Conservation (phyloP, 1,284 basidiomycete genomes). For the Flammula alnicola region DNA sequence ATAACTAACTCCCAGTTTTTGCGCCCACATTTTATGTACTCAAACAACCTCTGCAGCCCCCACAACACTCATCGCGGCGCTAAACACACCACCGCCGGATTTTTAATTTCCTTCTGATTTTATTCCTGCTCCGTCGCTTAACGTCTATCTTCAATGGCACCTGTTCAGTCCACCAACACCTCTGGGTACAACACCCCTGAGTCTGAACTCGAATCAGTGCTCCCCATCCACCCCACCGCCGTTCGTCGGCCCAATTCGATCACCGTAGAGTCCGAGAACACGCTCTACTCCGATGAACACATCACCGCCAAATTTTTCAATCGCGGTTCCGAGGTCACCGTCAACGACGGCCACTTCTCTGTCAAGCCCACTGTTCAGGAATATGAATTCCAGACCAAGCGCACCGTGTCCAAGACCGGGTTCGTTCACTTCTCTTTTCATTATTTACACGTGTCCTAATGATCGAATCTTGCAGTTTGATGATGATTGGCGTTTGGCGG, state of each 20-base stretch:
- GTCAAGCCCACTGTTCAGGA: slow-evolving; percentile 79
- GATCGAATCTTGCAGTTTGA: slow-evolving; percentile 61
- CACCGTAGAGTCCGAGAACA: slow-evolving; percentile 85
- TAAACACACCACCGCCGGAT: slow-evolving; percentile 72
- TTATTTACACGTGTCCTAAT: slow-evolving; percentile 15
- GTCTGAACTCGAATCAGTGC: slow-evolving; percentile 64
- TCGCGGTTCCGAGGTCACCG: slow-evolving; percentile 78
- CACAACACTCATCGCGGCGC: slow-evolving; percentile 80
- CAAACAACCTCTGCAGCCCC: slow-evolving; percentile 80
- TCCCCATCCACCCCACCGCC: slow-evolving; percentile 85
- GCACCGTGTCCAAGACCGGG: slow-evolving; percentile 93
- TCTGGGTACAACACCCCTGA: slow-evolving; percentile 72
- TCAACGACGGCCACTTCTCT: slow-evolving; percentile 73
- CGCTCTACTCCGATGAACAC: slow-evolving; percentile 78
- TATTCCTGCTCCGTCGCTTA: slow-evolving; percentile 22
- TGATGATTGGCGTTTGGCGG: slow-evolving; percentile 98
- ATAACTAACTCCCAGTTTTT: slow-evolving; percentile 12
- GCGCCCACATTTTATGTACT: slow-evolving; percentile 63
- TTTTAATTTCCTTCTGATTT: slow-evolving; percentile 58
- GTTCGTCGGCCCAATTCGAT: slow-evolving; percentile 78
- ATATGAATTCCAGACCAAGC: slow-evolving; percentile 92
- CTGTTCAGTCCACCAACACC: slow-evolving; percentile 47
- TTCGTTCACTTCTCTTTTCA: slow-evolving; percentile 45
- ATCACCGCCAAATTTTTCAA: slow-evolving; percentile 88
- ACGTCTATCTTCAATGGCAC: slow-evolving; percentile 51